Conservation (phyloP, 139 green algal species). For the Astrephomene gubernaculifera region DNA sequence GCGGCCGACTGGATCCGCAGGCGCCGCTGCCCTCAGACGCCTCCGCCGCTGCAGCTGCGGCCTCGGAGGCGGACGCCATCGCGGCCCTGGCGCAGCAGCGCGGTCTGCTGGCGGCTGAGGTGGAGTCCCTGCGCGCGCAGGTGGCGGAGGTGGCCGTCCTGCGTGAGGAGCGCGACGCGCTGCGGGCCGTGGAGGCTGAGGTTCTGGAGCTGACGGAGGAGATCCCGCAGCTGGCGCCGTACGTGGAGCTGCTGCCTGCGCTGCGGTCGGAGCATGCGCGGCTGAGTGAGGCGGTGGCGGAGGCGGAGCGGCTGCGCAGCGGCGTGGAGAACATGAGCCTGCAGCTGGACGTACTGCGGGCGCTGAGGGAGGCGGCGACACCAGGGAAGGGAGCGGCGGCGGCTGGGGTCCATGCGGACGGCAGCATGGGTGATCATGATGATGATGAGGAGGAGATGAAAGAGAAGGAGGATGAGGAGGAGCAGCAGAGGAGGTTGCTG, state of each 20-base stretch:
- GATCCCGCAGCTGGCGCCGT: slow-evolving; percentile 42
- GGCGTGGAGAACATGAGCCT: slow-evolving; percentile 27
- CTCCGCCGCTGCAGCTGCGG: not conserved
- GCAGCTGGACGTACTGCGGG: slow-evolving; percentile 32
- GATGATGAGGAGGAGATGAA: not conserved
- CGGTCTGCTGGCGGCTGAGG: slow-evolving; percentile 24
- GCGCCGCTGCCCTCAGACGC: slow-evolving; percentile 22
- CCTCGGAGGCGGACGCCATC: slow-evolving; percentile 17
- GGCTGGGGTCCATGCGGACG: not conserved
- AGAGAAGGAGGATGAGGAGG: not conserved
- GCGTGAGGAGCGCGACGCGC: slow-evolving; percentile 26
- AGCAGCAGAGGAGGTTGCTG: not conserved
- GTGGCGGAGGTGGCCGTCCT: slow-evolving; percentile 27
- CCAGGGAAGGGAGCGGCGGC: not conserved
- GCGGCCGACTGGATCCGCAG: not conserved
- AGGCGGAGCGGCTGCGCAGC: slow-evolving; percentile 29
- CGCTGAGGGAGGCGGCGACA: slow-evolving; percentile 23
- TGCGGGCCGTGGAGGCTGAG: slow-evolving; percentile 33
- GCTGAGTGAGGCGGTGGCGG: slow-evolving; percentile 11
- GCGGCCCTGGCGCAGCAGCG: slow-evolving; percentile 38
- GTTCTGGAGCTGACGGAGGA: slow-evolving; percentile 25
- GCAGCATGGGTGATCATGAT: not conserved
- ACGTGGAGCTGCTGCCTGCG: slow-evolving; percentile 43
- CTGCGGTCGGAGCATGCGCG: slow-evolving; percentile 27
- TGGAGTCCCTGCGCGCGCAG: slow-evolving; percentile 24